Conservation (phyloP, 352 stramenopile species). For the Achlya hypogyna region DNA sequence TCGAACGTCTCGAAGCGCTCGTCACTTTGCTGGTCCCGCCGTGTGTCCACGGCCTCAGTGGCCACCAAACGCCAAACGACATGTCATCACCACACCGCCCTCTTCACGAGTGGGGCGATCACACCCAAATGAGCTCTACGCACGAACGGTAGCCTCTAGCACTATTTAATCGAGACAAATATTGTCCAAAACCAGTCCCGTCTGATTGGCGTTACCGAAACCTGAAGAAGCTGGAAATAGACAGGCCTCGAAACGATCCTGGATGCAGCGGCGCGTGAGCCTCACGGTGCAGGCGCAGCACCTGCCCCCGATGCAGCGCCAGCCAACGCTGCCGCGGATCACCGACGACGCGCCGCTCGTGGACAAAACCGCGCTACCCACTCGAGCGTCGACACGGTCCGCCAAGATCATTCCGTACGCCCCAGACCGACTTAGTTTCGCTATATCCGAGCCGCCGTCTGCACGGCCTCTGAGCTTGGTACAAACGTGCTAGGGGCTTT, state of each 20-base stretch:
- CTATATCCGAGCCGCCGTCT: neutral
- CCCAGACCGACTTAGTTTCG: constrained; percentile 3
- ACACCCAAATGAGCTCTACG: too few species aligned
- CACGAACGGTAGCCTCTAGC: too few species aligned
- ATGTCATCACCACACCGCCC: too few species aligned
- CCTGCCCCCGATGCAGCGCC: too few species aligned
- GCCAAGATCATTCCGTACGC: constrained; percentile 8
- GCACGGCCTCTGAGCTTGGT: neutral
- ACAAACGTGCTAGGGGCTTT: neutral
- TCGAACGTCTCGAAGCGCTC: constrained; percentile 13
- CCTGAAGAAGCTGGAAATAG: too few species aligned
- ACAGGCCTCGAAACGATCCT: too few species aligned
- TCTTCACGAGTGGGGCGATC: too few species aligned
- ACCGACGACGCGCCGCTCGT: neutral
- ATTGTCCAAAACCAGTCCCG: too few species aligned
- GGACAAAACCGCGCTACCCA: neutral
- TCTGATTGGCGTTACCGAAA: too few species aligned
- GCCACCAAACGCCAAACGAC: too few species aligned
- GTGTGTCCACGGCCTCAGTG: too few species aligned
- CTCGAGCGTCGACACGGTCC: neutral
- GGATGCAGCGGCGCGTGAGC: neutral
- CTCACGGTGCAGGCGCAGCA: neutral
- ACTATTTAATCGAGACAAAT: too few species aligned
- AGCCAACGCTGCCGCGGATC: neutral
- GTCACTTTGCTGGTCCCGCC: constrained; percentile 1